These are phyloP conservation scores for Blastomyces parvus DNA, from an alignment of 2,329 filamentous ascomycete species.

Conservation along the genomic window DNA sequence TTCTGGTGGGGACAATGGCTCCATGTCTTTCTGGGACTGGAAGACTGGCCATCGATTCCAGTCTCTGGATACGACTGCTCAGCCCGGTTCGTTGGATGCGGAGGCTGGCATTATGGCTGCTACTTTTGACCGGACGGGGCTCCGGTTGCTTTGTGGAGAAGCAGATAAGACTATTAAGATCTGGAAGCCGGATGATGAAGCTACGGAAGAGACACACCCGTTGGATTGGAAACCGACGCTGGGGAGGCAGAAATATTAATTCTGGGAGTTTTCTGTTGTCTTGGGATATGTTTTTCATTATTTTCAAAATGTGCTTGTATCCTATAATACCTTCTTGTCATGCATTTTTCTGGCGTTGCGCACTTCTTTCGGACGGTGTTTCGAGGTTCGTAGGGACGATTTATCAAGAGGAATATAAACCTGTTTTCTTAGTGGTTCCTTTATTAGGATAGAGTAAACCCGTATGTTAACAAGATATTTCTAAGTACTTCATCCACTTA, in stretches of 20 bases:
- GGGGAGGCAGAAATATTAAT: conserved; percentile 63
- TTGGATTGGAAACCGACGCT: conserved; percentile 83
- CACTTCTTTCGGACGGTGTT: conserved; percentile 6
- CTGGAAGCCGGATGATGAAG: conserved; percentile 88
- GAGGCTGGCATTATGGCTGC: conserved; percentile 92
- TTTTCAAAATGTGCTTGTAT: conserved; percentile 24
- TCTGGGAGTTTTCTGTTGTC: conserved; percentile 6
- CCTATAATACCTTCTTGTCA: conserved; percentile 4
- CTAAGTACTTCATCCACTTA: not conserved
- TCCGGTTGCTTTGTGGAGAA: conserved; percentile 87
- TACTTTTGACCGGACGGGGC: conserved; percentile 79
- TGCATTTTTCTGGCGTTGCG: conserved; percentile 14
- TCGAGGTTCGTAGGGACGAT: not conserved
- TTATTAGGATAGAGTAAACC: not conserved
- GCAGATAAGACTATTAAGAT: conserved; percentile 98
- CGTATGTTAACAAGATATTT: not conserved
- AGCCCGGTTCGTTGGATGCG: conserved; percentile 87
- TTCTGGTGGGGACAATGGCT: conserved; percentile 90
- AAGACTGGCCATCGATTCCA: conserved; percentile 92
- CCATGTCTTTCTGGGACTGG: conserved; percentile 98
- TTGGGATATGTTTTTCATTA: conserved; percentile 15
- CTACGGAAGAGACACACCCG: conserved; percentile 84
- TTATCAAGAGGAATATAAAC: conserved; percentile 5
- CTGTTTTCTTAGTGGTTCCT: not conserved
- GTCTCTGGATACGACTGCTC: conserved; percentile 77